Conservation (phyloP, 257 asterid species). For the Nemophila menziesii region DNA sequence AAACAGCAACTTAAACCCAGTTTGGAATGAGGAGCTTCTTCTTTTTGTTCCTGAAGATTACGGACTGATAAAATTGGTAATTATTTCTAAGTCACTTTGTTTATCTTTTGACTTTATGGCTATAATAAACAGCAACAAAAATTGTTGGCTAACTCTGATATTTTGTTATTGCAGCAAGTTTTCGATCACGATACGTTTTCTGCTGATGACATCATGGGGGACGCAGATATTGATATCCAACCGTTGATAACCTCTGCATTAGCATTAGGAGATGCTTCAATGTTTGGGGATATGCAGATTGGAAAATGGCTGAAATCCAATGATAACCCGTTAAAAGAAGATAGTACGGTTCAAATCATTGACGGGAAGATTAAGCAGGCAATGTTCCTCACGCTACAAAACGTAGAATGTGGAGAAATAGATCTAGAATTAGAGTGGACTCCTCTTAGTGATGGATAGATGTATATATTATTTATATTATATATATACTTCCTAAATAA, state of each 20-base stretch:
- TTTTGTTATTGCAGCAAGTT: conserved; percentile 43
- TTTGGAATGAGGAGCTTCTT: conserved; percentile 92
- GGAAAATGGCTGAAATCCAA: conserved; percentile 86
- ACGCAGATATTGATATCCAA: conserved; percentile 89
- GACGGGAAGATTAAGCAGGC: conserved; percentile 85
- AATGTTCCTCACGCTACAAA: conserved; percentile 64
- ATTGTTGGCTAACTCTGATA: neutral
- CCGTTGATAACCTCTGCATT: conserved; percentile 91
- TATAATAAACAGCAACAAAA: no score
- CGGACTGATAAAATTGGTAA: conserved; percentile 76
- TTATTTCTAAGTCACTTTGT: neutral
- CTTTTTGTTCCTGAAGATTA: conserved; percentile 85
- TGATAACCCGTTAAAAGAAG: conserved; percentile 70
- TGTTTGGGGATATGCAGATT: conserved; percentile 83
- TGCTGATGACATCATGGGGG: conserved; percentile 95
- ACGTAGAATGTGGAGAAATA: conserved; percentile 88
- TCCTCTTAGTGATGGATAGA: conserved; percentile 71
- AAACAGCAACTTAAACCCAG: conserved; percentile 82
- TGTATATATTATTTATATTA: no score
- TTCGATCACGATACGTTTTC: conserved; percentile 85
- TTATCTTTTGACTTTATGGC: neutral
- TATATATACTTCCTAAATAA: no score
- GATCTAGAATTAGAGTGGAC: conserved; percentile 90
- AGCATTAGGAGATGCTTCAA: conserved; percentile 69
- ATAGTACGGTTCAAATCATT: conserved; percentile 79